These are phyloP conservation scores for Fonsecaea pugnacius DNA, from an alignment of 2,329 filamentous ascomycete species.

Conservation along the genomic window DNA sequence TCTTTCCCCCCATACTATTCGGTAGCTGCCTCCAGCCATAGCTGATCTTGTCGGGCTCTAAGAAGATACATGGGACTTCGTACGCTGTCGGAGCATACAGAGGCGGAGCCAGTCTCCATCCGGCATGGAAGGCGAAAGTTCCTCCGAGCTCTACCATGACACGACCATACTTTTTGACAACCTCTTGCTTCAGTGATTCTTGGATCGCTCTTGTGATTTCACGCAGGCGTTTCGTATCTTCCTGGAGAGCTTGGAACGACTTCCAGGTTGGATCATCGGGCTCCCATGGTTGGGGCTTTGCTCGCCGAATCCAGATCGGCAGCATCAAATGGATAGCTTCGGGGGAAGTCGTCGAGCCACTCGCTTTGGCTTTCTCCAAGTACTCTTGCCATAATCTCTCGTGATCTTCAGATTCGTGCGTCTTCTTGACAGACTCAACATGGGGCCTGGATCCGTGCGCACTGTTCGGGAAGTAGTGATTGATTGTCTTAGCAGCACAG, in stretches of 20 bases:
- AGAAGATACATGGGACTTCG: constrained; percentile 33
- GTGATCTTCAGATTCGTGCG: background rate
- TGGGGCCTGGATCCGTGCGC: background rate
- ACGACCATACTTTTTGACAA: constrained; percentile 13
- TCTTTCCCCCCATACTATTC: constrained; percentile 28
- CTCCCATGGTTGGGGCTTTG: constrained; percentile 16
- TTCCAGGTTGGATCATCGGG: constrained; percentile 35
- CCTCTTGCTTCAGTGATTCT: constrained; percentile 13
- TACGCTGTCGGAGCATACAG: constrained; percentile 30
- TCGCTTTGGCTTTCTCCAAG: constrained; percentile 9
- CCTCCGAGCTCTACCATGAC: constrained; percentile 10
- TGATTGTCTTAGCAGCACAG: constrained; percentile 27
- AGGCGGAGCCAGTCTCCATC: constrained; percentile 30
- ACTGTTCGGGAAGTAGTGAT: constrained; percentile 19
- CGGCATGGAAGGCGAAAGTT: constrained; percentile 9
- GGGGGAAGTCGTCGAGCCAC: background rate
- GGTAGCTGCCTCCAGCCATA: constrained; percentile 32
- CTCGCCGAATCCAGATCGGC: constrained; percentile 34
- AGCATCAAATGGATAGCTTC: constrained; percentile 29
- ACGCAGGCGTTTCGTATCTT: constrained; percentile 31
- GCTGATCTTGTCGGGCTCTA: constrained; percentile 20
- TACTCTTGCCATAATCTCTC: constrained; percentile 4
- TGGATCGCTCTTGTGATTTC: constrained; percentile 26
- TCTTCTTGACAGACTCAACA: constrained; percentile 5
- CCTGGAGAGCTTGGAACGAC: constrained; percentile 30